phyloP scores from a whole-genome alignment of 2,329 filamentous ascomycete genomes.

The Basipetospora sp. region DNA sequence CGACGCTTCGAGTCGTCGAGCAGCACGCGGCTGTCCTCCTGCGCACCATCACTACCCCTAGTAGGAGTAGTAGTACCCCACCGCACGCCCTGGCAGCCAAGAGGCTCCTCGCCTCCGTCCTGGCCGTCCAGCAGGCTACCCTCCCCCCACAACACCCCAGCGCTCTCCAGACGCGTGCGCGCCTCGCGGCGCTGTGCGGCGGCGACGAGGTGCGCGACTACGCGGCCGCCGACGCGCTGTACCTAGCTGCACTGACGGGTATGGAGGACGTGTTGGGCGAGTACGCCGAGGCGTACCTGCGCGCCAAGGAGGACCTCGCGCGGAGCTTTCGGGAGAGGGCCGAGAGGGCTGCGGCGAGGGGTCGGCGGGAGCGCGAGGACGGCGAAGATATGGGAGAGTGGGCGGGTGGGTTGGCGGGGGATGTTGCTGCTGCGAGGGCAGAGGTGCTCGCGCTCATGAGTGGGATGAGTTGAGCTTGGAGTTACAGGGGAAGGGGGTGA shows the following conservation, averaged over 20 bases:
- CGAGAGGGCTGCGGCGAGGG: not conserved
- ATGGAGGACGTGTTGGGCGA: slow-evolving; percentile 4
- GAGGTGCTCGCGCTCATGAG: not conserved
- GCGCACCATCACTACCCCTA: too few relatives aligned
- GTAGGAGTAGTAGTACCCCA: too few relatives aligned
- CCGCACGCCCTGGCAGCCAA: not conserved
- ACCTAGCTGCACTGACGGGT: not conserved
- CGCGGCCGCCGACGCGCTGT: not conserved
- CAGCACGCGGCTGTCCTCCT: not conserved
- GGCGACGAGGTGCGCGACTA: not conserved
- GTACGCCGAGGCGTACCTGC: not conserved
- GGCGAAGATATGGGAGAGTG: not conserved
- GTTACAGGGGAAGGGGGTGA: too few relatives aligned
- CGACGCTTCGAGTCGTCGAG: not conserved
- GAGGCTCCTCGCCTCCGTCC: not conserved
- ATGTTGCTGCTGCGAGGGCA: not conserved
- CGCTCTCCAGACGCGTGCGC: not conserved
- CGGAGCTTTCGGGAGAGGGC: slow-evolving; percentile 1
- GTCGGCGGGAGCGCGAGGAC: not conserved
- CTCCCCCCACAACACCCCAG: not conserved
- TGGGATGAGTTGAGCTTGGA: too few relatives aligned
- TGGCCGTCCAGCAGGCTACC: not conserved
- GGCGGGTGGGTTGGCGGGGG: not conserved
- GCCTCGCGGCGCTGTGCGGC: not conserved
- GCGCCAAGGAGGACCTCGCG: slow-evolving; percentile 2